A percentile compares a stretch with the other conserved stretches of the same genome.
Evolutionary conservation across 495 filamentous ascomycete genomes (phyloP).

Genomic region (Terfezia boudieri): DNA sequence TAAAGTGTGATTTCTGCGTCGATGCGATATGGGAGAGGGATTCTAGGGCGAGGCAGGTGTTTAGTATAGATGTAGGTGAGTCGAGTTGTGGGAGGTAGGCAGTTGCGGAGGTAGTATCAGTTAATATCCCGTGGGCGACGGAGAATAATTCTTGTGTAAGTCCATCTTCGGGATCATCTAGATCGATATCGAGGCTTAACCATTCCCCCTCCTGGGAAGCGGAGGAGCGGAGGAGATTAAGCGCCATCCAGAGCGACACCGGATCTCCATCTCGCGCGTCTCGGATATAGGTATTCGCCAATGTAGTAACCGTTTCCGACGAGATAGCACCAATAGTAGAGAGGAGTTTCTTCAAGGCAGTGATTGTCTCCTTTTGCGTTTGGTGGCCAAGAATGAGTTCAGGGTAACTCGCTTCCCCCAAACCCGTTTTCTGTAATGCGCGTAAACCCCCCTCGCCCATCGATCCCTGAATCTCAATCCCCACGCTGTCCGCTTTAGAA

Average conservation of each 20-base stretch:
- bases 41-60: conserved; percentile 44
- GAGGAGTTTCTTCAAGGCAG: conserved; percentile 28
- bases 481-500: background rate
- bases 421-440: background rate
- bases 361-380: conserved; percentile 39
- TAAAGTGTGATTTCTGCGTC: conserved; percentile 44
- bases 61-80: background rate
- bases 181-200: conserved; percentile 29
- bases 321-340: conserved; percentile 22
- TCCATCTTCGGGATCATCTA: conserved; percentile 26
- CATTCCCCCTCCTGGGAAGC: conserved; percentile 41
- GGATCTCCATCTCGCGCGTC: conserved; percentile 6
- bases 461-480: background rate
- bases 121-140: conserved; percentile 43
- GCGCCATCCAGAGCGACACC: conserved; percentile 53
- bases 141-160: conserved; percentile 63
- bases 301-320: conserved; percentile 8
- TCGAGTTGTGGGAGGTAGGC: conserved; percentile 35
- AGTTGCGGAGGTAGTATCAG: conserved; percentile 27
- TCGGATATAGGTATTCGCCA: conserved; percentile 15
- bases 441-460: background rate
- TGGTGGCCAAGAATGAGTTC: conserved; percentile 40
- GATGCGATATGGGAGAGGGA: conserved; percentile 48
- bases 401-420: conserved; percentile 24
- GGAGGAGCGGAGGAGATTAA: conserved; percentile 41